These are phyloP conservation scores for Colletotrichum graminicola DNA, from an alignment of 2,329 filamentous ascomycete genomes.

Conservation along the genomic window DNA sequence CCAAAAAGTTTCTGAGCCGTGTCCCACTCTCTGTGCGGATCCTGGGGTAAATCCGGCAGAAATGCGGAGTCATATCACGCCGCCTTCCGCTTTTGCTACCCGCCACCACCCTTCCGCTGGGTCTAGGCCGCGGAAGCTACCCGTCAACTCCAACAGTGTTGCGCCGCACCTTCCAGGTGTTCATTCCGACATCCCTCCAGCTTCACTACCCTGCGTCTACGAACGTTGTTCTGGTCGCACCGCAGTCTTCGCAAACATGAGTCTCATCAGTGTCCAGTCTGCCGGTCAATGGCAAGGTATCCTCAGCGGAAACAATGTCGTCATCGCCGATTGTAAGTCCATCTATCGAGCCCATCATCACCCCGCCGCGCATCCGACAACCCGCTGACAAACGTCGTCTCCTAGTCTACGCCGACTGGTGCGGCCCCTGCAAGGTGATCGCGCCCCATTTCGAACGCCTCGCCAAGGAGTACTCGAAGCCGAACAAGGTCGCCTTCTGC, in stretches of 20 bases:
- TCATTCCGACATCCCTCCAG: constrained; percentile 5
- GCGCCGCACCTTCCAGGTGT: constrained; percentile 11
- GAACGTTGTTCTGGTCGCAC: constrained; percentile 7
- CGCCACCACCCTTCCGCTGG: constrained; percentile 34
- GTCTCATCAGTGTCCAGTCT: constrained; percentile 71
- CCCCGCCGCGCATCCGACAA: constrained; percentile 26
- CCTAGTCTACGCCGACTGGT: constrained; percentile 95
- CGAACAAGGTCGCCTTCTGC: constrained; percentile 86
- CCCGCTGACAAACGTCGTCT: constrained; percentile 46
- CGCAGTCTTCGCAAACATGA: constrained; percentile 53
- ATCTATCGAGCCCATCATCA: constrained; percentile 9
- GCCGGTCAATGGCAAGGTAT: constrained; percentile 78
- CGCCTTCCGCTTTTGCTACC: constrained; percentile 43
- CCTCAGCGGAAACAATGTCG: constrained; percentile 79
- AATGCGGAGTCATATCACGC: constrained; percentile 36
- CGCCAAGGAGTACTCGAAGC: constrained; percentile 81
- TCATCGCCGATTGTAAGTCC: constrained; percentile 88
- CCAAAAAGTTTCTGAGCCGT: constrained; percentile 38
- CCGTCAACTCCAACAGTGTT: constrained; percentile 10
- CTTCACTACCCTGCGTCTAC: constrained; percentile 21
- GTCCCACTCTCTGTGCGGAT: constrained; percentile 29
- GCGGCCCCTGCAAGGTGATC: constrained; percentile 92
- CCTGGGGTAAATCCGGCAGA: constrained; percentile 45
- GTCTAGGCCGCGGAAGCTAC: constrained; percentile 28
- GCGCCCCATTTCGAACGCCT: constrained; percentile 90